Evolutionary conservation across 2,329 filamentous ascomycete genomes (phyloP), one percentile per base, ranked within the genome.

Genomic region (Grosmannia penicillata): DNA sequence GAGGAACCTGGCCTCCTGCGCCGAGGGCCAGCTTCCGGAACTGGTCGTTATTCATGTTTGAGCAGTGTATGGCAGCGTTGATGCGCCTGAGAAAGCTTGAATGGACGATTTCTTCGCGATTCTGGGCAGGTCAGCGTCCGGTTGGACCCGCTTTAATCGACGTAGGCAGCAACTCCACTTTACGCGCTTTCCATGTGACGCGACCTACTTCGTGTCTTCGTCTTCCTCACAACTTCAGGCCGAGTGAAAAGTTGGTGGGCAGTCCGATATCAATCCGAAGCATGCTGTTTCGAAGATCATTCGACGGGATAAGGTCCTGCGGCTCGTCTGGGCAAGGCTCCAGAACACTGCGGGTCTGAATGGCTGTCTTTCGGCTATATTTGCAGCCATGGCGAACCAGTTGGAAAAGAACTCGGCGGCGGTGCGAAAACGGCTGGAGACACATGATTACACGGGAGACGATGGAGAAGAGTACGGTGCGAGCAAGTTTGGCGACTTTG

Each of bases 31-130:
- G 70, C 46, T 81, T 80, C 39, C 91, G 80, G 53, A 98, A 98
- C 51, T 95, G 84, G 31, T 86, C 75, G 66, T 96, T 96, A 57
- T 96, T 93, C 91, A 98, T 96, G 6, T 37, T 38, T 10, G 38
- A 19, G n/a, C 21, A 22, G 23, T 6, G 29, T 6, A 13, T 13
- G 19, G 15, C 9, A 18, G 15, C 13, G 15, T 8, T n/a, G n/a
- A 18, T 27, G 35, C 21, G 27, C n/a, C 27, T 15, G 27, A 29
- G 15, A 29, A 15, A 8, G n/a, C 8, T 14, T 10, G 27, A 26
- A 26, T 8, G 24, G 13, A 26, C 24, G 24, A 13, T 26, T 26
- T 33, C 19, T 11, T 23, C 28, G 15, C 6, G 31, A 11, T 19
- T 39, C 35, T 31, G 15, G 33, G 25, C n/a, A n/a, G n/a, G n/a